phyloP scores from a whole-genome alignment of 257 asterid genomes.

The Sherardia arvensis region DNA sequence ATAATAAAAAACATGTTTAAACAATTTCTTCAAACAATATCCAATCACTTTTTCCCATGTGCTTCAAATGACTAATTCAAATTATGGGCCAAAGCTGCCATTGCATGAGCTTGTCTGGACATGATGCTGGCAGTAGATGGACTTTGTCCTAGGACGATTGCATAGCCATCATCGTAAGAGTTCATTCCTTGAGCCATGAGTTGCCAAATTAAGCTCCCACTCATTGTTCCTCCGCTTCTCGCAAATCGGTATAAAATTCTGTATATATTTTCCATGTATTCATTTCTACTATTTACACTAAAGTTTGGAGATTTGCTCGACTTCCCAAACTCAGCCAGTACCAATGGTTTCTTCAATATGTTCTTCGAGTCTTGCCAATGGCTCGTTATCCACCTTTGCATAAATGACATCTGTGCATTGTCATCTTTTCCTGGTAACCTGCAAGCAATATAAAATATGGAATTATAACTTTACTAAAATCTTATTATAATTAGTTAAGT shows the following conservation, averaged over 20 bases:
- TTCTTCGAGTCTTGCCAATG: too few relatives aligned
- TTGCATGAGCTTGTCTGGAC: conserved; percentile 51
- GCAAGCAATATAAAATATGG: conserved; percentile 1
- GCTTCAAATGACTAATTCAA: neutral
- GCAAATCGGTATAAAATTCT: conserved; percentile 39
- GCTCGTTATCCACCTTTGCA: conserved; percentile 56
- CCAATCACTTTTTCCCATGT: too few relatives aligned
- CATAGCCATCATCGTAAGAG: conserved; percentile 45
- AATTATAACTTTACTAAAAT: too few relatives aligned
- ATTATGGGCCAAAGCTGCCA: conserved; percentile 29
- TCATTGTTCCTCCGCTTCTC: conserved; percentile 50
- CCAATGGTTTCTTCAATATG: too few relatives aligned
- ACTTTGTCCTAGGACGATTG: conserved; percentile 32
- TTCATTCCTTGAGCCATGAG: too few relatives aligned
- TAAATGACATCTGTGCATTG: conserved; percentile 44
- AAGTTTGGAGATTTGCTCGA: conserved; percentile 48
- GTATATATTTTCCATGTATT: too few relatives aligned
- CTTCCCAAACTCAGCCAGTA: conserved; percentile 60
- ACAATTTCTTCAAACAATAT: neutral
- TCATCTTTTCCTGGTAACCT: conserved; percentile 56
- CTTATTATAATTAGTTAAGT: too few relatives aligned
- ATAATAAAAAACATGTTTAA: too few relatives aligned
- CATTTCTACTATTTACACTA: conserved; percentile 28
- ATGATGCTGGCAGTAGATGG: conserved; percentile 53
- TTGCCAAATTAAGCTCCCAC: conserved; percentile 77